Base-by-base conservation (phyloP, 2,329 filamentous ascomycete species). In the Albifimbria verrucaria region DNA sequence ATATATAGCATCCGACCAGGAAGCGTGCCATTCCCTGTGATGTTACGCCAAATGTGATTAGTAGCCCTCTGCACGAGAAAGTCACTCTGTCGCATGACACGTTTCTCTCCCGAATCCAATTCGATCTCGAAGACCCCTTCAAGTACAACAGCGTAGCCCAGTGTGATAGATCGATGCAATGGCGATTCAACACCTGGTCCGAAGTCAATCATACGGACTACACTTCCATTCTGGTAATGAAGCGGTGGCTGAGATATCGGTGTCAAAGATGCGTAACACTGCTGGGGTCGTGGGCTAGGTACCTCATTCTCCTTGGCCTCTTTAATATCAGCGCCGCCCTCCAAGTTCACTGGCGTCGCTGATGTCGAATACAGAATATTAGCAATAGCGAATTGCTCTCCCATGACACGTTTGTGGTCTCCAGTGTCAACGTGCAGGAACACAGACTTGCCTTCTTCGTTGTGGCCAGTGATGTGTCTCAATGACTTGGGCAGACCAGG, bases 1-100 rank as follows among this genome's bases (percentile, higher is more conserved):
- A 55, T 32, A 23, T 24, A 55, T 12, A 55, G 28, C 50, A 55
- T 53, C 12, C 53, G 50, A 15, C 26, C 53, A 20, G 50, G 41
- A 50, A 50, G 15, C 7, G 44, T 47, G 24, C 50, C 52, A 54
- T 50, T 53, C 2, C 51, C 51, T 3, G 57, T 52, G 25, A 48
- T 36, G 53, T 83, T 82, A 48, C 69, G 64, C 80, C 79, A 82
- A 23, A 73, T 73, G 62, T 84, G 81, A 68, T 76, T 78, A 3
- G 80, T 82, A 1, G 73, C 79, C 41, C 81, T 68, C 65, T 84
- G 80, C 20, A 84, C 75, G 10, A 75, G 75, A n/a, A 82, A 66
- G 59, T 84, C 80, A 3, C 81, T 81, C 11, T 72, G 67, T 46
- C 68, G 66, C 72, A 84, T 68, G 22, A 69, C 52, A 44, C 70